Conservation (phyloP, 345 rosid species). For the Eucalyptus marginata region DNA sequence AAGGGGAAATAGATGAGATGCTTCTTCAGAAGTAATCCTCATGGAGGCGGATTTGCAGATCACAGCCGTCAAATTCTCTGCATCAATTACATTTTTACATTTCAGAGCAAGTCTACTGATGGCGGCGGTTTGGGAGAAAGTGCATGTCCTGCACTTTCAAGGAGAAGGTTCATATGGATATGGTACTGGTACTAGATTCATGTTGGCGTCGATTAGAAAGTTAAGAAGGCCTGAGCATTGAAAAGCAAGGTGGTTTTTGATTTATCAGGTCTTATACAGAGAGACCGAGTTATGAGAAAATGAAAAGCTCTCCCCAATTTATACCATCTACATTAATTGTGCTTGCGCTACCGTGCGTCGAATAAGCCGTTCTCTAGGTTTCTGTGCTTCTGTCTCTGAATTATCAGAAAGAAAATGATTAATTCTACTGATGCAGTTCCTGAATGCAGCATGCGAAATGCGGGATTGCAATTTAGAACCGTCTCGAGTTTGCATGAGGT, state of each 20-base stretch:
- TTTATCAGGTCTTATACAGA: not conserved
- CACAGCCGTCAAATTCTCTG: not conserved
- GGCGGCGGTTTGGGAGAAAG: not conserved
- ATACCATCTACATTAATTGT: not conserved
- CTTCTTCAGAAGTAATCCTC: constrained; percentile 30
- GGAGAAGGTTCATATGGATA: not conserved
- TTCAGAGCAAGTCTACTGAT: not conserved
- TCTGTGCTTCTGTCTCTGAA: not conserved
- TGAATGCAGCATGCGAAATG: not conserved
- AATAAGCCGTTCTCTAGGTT: not conserved
- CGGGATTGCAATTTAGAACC: not conserved
- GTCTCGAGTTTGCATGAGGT: not conserved
- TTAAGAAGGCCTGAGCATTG: not conserved
- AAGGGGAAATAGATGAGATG: constrained; percentile 66
- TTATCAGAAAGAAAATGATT: not conserved
- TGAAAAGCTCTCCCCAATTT: not conserved
- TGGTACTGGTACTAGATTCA: not conserved
- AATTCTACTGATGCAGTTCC: not conserved
- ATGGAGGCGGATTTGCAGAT: not conserved
- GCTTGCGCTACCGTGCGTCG: accelerated
- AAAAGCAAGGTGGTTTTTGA: not conserved
- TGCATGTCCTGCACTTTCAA: not conserved
- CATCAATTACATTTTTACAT: not conserved
- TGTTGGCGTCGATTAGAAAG: not conserved
- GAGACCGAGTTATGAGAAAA: not conserved